phyloP scores from a whole-genome alignment of 108 stramenopile species.

The Nannochloropsis oceanica region DNA sequence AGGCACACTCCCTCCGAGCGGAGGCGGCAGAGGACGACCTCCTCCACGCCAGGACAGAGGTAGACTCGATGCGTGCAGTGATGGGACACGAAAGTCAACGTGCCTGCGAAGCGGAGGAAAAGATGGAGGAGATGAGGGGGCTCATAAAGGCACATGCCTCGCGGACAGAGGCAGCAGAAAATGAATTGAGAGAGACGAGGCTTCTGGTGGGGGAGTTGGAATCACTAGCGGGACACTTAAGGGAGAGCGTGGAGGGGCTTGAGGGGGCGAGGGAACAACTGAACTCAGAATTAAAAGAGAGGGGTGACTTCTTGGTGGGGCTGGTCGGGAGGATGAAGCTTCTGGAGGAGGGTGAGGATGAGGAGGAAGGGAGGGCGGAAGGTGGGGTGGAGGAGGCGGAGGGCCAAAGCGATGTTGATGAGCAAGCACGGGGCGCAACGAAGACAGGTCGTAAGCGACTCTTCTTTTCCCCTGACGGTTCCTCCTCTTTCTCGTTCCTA shows the following conservation, averaged over 20 bases:
- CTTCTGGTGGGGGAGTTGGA: background rate
- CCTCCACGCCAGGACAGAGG: too few species aligned
- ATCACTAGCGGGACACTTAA: background rate
- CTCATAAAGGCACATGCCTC: background rate
- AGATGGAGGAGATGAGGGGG: background rate
- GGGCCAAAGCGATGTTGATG: too few species aligned
- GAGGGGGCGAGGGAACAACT: background rate
- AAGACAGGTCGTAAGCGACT: too few species aligned
- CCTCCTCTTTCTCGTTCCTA: too few species aligned
- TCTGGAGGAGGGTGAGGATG: background rate
- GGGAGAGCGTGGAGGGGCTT: background rate
- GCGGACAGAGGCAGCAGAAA: background rate
- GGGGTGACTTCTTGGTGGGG: background rate
- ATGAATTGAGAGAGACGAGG: background rate
- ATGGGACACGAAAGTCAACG: too few species aligned
- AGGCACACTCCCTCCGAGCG: too few species aligned
- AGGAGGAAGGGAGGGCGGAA: background rate
- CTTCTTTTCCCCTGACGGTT: too few species aligned
- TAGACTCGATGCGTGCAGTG: too few species aligned
- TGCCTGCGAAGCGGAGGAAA: too few species aligned
- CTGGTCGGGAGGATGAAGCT: background rate
- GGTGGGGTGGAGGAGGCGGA: background rate
- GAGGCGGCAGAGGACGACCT: too few species aligned
- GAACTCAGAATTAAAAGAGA: background rate
- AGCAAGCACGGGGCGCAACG: too few species aligned